Evolutionary conservation across 371 early-diverging fungal genomes (phyloP), one percentile per base, ranked within the genome.

Genomic region (Mortierella sp.): DNA sequence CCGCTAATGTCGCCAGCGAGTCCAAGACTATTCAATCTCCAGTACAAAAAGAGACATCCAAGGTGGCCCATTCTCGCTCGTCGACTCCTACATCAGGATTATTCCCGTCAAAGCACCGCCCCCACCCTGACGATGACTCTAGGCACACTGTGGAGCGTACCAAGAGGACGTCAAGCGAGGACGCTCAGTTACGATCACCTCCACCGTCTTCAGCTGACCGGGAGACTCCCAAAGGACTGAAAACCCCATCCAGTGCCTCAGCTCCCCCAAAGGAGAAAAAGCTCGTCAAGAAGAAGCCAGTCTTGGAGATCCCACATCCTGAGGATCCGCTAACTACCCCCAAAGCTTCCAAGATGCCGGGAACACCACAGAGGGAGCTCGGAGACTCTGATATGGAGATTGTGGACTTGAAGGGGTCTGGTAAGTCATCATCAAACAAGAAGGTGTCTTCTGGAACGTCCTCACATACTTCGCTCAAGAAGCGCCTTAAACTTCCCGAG

Each of bases 401-500:
- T 22, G 40, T 48, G 8, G 54, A 47, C 39, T 27, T 9, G 59
- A 59, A 39, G 2, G 27, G 24, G 13, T 21, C 57, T 1, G 31
- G 12, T 4, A 65, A 56, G 21, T 1, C 57, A 1, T 16, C 24
- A 47, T 34, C 39, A 10, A 28, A 22, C 34, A 71, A 60, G 53
- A 65, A 64, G 43, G 13, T 22, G n/a, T 2, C 60, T 2, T 48
- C 60, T 4, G 39, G 37, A 22, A 14, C 43, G 10, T 40, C 54
- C 16, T 27, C 63, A 21, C 49, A 49, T 19, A 44, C 29, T 17
- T 65, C 65, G 17, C 19, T 71, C 24, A 71, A 71, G 66, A 65
- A 71, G 37, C 60, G 60, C 27, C 60, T 71, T 45, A 71, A 34
- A 40, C 28, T 56, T 9, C 28, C 60, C 21, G 67, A 56, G 49